A percentile compares a stretch with the other conserved stretches of the same genome.
Conservation (phyloP, 768 basidiomycete genomes). For the Boletus rubroflammeus region DNA sequence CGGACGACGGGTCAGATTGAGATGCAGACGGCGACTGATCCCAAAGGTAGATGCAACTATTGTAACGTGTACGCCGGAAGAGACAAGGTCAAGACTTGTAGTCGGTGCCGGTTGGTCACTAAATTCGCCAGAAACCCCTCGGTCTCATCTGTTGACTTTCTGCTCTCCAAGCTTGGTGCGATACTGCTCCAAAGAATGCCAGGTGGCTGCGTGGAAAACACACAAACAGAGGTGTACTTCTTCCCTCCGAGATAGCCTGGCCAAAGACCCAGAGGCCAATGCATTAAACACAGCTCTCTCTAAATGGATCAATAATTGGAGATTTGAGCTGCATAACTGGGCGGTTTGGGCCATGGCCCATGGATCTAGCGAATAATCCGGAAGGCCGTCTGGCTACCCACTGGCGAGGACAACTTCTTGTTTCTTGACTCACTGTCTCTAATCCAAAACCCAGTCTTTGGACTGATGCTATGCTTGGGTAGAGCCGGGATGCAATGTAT, state of each 20-base stretch:
- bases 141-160: neutral
- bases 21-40: constrained; percentile 6
- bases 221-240: constrained; percentile 23
- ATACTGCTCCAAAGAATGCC: constrained; percentile 30
- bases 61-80: constrained; percentile 21
- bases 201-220: constrained; percentile 28
- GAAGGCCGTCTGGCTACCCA: constrained; percentile 26
- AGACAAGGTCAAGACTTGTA: constrained; percentile 24
- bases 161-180: constrained; percentile 21
- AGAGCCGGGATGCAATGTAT: too few relatives aligned
- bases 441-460: constrained; percentile 10
- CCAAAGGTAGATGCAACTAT: constrained; percentile 25
- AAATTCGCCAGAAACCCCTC: neutral
- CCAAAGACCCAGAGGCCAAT: constrained; percentile 10
- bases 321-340: constrained; percentile 16
- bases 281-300: constrained; percentile 22
- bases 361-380: constrained; percentile 28
- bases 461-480: too few relatives aligned
- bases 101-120: constrained; percentile 22
- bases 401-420: constrained; percentile 5
- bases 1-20: neutral
- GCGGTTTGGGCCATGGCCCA: constrained; percentile 24
- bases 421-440: neutral
- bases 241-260: constrained; percentile 11
- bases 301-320: constrained; percentile 27